These are phyloP conservation scores for Quercus aquifolioides DNA, from an alignment of 306 rosid species.

Conservation along the genomic window DNA sequence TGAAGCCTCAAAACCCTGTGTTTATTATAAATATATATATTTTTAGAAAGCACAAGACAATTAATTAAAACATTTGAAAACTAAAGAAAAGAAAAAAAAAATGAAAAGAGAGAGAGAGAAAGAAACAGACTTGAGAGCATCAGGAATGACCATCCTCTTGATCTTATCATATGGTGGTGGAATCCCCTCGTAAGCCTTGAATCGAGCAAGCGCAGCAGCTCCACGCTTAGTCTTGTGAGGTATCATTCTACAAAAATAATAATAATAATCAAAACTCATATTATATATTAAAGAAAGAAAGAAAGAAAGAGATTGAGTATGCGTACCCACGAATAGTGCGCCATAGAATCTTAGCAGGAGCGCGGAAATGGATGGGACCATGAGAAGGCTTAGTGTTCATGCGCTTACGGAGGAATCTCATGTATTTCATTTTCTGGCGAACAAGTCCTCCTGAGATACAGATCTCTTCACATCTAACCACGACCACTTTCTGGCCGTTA, in stretches of 20 bases:
- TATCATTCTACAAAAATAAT: constrained; percentile 36
- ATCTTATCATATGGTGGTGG: constrained; percentile 64
- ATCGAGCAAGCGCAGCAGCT: constrained; percentile 59
- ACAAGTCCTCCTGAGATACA: constrained; percentile 72
- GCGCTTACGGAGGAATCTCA: constrained; percentile 74
- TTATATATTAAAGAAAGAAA: neutral
- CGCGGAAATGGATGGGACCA: constrained; percentile 78
- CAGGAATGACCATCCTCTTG: constrained; percentile 63
- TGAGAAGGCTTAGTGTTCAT: constrained; percentile 90
- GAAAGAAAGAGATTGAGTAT: neutral
- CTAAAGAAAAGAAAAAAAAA: neutral
- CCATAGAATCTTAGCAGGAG: constrained; percentile 77
- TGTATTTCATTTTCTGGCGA: constrained; percentile 78
- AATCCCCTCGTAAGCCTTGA: constrained; percentile 58
- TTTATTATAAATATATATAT: no score
- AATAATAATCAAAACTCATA: neutral
- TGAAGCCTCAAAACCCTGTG: constrained; percentile 76
- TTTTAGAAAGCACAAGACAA: neutral
- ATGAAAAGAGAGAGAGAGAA: no score
- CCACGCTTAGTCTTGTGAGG: constrained; percentile 69
- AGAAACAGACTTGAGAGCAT: constrained; percentile 58
- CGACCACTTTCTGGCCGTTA: constrained; percentile 67
- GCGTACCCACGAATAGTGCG: constrained; percentile 75
- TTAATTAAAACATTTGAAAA: no score
- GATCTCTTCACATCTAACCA: constrained; percentile 71